Conservation (phyloP, 306 rosid genomes). For the Ochetophila trinervis region DNA sequence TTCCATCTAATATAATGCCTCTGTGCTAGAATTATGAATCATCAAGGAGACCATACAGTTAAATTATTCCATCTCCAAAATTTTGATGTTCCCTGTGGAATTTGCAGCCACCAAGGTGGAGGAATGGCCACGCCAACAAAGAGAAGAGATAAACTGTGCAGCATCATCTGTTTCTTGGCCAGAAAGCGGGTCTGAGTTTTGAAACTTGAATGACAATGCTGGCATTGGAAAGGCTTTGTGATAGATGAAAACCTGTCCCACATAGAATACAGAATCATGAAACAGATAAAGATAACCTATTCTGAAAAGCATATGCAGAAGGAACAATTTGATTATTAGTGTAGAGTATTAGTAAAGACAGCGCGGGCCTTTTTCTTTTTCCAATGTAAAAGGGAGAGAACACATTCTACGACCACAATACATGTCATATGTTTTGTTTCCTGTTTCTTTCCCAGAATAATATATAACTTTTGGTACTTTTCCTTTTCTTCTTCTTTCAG, state of each 20-base stretch:
- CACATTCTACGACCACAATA: too few relatives aligned
- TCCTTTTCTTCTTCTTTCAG: too few relatives aligned
- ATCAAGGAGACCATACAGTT: conserved; percentile 12
- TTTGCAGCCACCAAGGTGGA: conserved; percentile 84
- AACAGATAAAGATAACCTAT: not conserved
- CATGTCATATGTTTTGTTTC: too few relatives aligned
- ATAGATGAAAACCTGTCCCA: conserved; percentile 81
- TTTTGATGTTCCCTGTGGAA: conserved; percentile 87
- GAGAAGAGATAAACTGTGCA: conserved; percentile 78
- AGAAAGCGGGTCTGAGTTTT: conserved; percentile 64
- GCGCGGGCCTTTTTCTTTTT: too few relatives aligned
- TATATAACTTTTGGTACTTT: too few relatives aligned
- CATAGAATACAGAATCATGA: conserved; percentile 15
- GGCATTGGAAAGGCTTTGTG: conserved; percentile 99
- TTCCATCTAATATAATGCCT: conserved; percentile 19
- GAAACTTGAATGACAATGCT: conserved; percentile 80
- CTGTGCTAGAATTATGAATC: conserved; percentile 17
- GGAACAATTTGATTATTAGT: not conserved
- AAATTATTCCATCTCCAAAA: conserved; percentile 84
- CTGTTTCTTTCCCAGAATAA: too few relatives aligned
- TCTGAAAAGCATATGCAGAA: not conserved
- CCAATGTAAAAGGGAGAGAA: too few relatives aligned
- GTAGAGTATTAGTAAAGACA: too few relatives aligned
- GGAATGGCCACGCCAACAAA: conserved; percentile 93
- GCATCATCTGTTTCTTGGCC: conserved; percentile 69